Base-by-base conservation (phyloP, 352 stramenopile species). In the Globisporangium abappressorium region DNA sequence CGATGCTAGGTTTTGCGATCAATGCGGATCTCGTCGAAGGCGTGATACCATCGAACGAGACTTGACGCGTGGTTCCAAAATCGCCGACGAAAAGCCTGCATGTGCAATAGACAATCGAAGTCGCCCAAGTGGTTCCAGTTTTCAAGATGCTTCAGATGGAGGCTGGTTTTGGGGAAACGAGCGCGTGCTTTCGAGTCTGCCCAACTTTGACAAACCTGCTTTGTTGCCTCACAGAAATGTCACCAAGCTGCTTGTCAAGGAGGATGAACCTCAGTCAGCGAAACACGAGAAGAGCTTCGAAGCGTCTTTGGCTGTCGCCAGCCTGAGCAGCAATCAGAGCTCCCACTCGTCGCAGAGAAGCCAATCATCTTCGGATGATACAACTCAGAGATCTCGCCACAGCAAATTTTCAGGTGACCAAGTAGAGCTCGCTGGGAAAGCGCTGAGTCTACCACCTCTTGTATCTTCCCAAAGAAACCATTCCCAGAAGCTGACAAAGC, bases 1-100 rank as follows among this genome's bases (percentile, higher is more conserved):
- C 15, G 38, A 41, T 5, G 41, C 59, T 20, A 57, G 12, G 18
- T 57, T 57, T 33, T 65, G 59, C 33, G 43, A 65, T n/a, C 59
- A 57, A 22, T 65, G 59, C 28, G 41, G 43, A 33, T 33, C 18
- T 36, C 33, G 56, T 9, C n/a, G 20, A 2, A 15, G 18, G 9
- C n/a, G 20, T 24, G 22, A 33, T 22, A 30, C 4, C 18, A 30
- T 14, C 11, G 20, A 47, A 12, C 20, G 11, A 26, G 33, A 30
- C 18, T 18, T 46, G 20, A 24, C 5, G 26, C 15, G 54, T 24
- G 54, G 2, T 4, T 11, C 3, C 18, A 58, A 20, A 4, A 15
- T 6, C 14, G 18, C 20, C 15, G 54, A 7, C 18, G 15, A 3
- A 24, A 38, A 3, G 5, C 7, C 18, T 36, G 24, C 20, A 60